These are phyloP conservation scores for Incumbomyces lentus DNA, from an alignment of 2,329 filamentous ascomycete species.

Conservation along the genomic window DNA sequence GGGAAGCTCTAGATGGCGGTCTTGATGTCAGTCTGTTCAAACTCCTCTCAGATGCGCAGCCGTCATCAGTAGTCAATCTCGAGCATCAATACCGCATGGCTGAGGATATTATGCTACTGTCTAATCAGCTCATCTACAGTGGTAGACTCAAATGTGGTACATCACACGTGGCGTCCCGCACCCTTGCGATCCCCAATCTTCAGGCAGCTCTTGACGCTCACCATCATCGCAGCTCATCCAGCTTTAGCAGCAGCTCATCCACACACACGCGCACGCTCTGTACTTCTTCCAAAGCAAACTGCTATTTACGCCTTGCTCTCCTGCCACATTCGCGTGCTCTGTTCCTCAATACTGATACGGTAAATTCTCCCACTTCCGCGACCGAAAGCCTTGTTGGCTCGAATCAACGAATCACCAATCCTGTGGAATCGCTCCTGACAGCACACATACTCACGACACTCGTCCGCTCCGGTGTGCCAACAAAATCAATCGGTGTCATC, in stretches of 20 bases:
- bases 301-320: constrained; percentile 69
- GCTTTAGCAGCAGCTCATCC: constrained; percentile 22
- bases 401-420: constrained; percentile 64
- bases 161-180: constrained; percentile 58
- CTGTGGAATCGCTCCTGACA: constrained; percentile 66
- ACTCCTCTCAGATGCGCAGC: constrained; percentile 77
- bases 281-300: constrained; percentile 35
- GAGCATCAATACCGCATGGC: constrained; percentile 98
- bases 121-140: constrained; percentile 87
- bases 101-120: constrained; percentile 88
- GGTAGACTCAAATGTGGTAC: constrained; percentile 84
- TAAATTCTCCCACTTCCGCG: constrained; percentile 53
- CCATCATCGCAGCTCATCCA: constrained; percentile 47
- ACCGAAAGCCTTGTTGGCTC: constrained; percentile 57
- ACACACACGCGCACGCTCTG: constrained; percentile 13
- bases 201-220: constrained; percentile 44
- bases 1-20: constrained; percentile 72
- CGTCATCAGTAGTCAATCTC: constrained; percentile 76
- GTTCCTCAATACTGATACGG: constrained; percentile 78
- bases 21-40: constrained; percentile 92
- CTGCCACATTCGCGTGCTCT: constrained; percentile 62
- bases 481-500: constrained; percentile 79
- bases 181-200: constrained; percentile 59
- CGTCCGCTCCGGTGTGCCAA: constrained; percentile 62
- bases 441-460: constrained; percentile 72